Evolutionary conservation across 441 rosid genomes (phyloP), one percentile per base, ranked within the genome.

Genomic region (Eruca vesicaria): DNA sequence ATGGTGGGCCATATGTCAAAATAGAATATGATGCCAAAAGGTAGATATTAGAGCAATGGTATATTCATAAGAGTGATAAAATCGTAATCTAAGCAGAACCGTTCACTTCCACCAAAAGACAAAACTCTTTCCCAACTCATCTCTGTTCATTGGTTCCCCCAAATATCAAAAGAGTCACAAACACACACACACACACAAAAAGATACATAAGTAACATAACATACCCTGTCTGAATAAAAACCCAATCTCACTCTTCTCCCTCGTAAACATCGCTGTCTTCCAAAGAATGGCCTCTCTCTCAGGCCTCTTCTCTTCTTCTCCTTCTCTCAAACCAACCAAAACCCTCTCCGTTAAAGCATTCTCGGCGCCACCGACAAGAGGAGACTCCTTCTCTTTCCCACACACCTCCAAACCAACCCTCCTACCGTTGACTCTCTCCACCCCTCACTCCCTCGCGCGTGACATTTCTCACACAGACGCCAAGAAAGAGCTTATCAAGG

Each of bases 261-360:
- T 83, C 79, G 80, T 72, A 66, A 53, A 77, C 80, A 57, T 75
- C 77, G 82, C 80, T 43, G 53, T 60, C 82, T 3, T 43, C 57
- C 48, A 2, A 61, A 58, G 65, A 43, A 90, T 90, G 98, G 93
- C 95, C 26, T 85, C 98, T 43, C 84, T 89, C 71, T 83, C 91
- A 26, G 83, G 96, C 63, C 85, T 92, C 48, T 89, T 86, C 71
- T 83, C 93, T n/a, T 80, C 83, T 57, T 84, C 82, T 18, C 73
- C 78, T 16, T 77, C 88, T 21, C 78, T 85, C 68, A 84, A 87
- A 45, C 87, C 77, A 15, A 2, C 68, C 72, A 73, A 72, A 53
- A 69, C 73, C 32, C 62, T 45, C 2, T 57, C 58, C 52, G 35
- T 68, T 18, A 82, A 78, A 45, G 48, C 80, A 28, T 62, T 78